phyloP scores from a whole-genome alignment of 805 yeast species.

The Candida pseudofarinosa region DNA sequence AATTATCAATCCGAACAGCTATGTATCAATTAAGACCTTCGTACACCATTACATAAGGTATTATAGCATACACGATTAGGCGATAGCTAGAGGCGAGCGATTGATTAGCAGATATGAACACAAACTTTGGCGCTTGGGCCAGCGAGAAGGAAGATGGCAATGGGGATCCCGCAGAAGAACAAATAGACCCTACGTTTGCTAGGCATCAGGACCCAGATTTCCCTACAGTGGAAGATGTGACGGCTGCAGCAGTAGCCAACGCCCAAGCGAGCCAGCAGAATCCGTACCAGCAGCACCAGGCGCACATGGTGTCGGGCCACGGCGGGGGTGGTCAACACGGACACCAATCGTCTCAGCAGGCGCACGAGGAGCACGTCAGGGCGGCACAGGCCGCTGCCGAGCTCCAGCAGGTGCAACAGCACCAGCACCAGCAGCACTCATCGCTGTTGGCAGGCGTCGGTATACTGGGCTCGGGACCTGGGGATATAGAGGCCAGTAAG shows the following conservation, averaged over 20 bases:
- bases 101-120: constrained; percentile 16
- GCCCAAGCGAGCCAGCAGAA: constrained; percentile 13
- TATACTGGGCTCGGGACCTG: constrained; percentile 4
- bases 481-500: constrained; percentile 2
- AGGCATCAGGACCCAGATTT: constrained; percentile 21
- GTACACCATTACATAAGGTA: constrained; percentile 10
- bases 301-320: constrained; percentile 4
- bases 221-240: constrained; percentile 18
- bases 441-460: constrained; percentile 9
- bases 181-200: constrained; percentile 30
- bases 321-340: constrained; percentile 5
- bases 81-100: not conserved
- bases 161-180: constrained; percentile 16
- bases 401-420: constrained; percentile 13
- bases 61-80: constrained; percentile 3
- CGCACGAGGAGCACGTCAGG: constrained; percentile 8
- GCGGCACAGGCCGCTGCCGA: constrained; percentile 10
- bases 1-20: constrained; percentile 5
- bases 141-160: constrained; percentile 17
- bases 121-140: constrained; percentile 20
- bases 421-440: constrained; percentile 5
- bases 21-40: not conserved
- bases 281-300: constrained; percentile 10
- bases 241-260: constrained; percentile 17
- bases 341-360: constrained; percentile 6